phyloP scores from a whole-genome alignment of 2,329 filamentous ascomycete species.

The Aspergillus ibericus region DNA sequence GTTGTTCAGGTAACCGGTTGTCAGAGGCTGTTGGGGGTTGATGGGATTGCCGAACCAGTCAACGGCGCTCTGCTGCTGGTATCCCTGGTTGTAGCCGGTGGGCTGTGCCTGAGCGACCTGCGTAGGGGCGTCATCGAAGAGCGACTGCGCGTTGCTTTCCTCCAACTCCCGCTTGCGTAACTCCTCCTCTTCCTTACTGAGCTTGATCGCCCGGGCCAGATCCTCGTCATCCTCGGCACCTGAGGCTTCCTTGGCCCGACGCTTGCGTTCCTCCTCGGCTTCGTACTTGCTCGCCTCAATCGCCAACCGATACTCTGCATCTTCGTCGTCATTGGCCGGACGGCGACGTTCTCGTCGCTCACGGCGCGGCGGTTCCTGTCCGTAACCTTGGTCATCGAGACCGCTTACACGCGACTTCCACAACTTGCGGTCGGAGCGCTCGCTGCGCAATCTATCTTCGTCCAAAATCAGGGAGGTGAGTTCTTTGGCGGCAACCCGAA shows the following conservation, averaged over 20 bases:
- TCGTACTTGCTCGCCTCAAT: constrained; percentile 94
- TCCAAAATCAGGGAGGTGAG: constrained; percentile 88
- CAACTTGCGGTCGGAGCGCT: constrained; percentile 85
- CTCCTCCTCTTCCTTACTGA: constrained; percentile 90
- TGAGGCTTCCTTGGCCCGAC: constrained; percentile 55
- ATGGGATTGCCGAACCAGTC: constrained; percentile 98
- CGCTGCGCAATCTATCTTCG: constrained; percentile 85
- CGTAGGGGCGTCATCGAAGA: constrained; percentile 78
- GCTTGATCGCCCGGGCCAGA: constrained; percentile 87
- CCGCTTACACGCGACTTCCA: constrained; percentile 98
- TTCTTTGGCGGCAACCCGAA: constrained; percentile 94
- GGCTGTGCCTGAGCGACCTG: constrained; percentile 69
- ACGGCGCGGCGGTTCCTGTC: constrained; percentile 42
- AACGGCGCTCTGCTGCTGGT: constrained; percentile 93
- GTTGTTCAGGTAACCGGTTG: constrained; percentile 66
- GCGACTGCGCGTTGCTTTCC: constrained; percentile 75
- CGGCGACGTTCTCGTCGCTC: constrained; percentile 52
- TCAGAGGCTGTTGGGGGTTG: constrained; percentile 70
- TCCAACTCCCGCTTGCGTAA: constrained; percentile 82
- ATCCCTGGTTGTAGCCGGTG: constrained; percentile 93
- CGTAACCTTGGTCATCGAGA: constrained; percentile 68
- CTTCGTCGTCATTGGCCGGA: constrained; percentile 71
- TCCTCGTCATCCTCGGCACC: constrained; percentile 80
- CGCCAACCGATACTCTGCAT: constrained; percentile 84
- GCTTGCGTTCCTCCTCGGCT: constrained; percentile 84